A percentile compares a stretch with the other conserved stretches of the same genome.
Evolutionary conservation across 2,329 filamentous ascomycete species (phyloP).

Genomic region (Fusarium globosum): DNA sequence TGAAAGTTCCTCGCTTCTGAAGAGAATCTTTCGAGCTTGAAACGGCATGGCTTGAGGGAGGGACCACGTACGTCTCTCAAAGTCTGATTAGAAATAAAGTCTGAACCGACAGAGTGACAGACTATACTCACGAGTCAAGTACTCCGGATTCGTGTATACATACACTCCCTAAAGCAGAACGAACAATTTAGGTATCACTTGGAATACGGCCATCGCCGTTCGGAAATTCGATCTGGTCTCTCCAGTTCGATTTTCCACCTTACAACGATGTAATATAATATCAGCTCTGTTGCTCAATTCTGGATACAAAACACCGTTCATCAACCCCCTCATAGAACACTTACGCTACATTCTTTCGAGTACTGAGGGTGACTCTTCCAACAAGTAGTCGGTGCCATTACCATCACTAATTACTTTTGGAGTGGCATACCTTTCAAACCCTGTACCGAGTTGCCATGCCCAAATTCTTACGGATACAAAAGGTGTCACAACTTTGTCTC

Average conservation of each 20-base stretch:
- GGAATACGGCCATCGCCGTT: neutral
- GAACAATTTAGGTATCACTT: neutral
- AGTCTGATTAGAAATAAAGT: neutral
- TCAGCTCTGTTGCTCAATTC: neutral
- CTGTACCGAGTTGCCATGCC: neutral
- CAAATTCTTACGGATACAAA: neutral
- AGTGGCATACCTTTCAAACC: neutral
- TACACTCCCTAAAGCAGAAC: neutral
- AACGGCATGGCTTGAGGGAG: conserved; percentile 5
- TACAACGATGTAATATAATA: neutral
- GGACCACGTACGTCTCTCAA: neutral
- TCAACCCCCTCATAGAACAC: neutral
- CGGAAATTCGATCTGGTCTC: neutral
- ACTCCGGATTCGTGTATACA: neutral
- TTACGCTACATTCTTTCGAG: neutral
- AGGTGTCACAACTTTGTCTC: conserved; percentile 6
- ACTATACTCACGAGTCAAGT: neutral
- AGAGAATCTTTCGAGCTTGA: neutral
- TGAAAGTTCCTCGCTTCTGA: conserved; percentile 2
- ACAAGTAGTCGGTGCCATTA: neutral
- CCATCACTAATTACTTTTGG: neutral
- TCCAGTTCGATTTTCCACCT: neutral
- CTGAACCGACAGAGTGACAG: neutral
- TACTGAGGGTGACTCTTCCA: neutral
- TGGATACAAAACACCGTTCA: neutral